Evolutionary conservation across 805 yeast species (phyloP), one percentile per base, ranked within the genome.

Genomic region (Yarrowia alimentaria): DNA sequence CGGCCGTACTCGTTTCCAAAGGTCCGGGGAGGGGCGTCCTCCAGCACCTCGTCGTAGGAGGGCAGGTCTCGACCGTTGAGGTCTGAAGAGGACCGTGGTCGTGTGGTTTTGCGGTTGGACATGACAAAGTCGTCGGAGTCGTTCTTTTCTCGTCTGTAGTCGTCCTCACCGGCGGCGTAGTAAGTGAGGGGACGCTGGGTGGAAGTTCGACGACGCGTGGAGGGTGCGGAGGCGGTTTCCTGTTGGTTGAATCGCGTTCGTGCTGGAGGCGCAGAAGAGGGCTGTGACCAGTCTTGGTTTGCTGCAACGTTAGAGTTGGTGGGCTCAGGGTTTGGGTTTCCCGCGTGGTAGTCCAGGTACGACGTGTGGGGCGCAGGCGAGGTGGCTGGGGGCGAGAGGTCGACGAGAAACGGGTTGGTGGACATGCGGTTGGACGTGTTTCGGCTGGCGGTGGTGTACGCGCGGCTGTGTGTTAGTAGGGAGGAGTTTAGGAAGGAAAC

Each of bases 11-110:
- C 50, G 37, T 43, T 43, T 19, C 30, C 37, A 21, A 21, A 43
- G 9, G 50, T 43, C 11, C 37, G 35, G 13, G 50, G 50, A 30
- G 50, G 50, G n/a, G 50, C 50, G 16, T 43, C 50, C 17, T 43
- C 37, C 14, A 43, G 37, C 21, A 43, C 50, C 28, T 43, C 50
- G 30, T 43, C 50, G 22, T 43, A 43, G 14, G 37, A 12, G 21
- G 50, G 50, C 10, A 43, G 37, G 37, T 43, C 50, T 3, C 30
- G 14, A 5, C 29, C 37, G 19, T 43, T 22, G 30, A 43, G 37
- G 37, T 43, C 50, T 11, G 50, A 43, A 13, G 50, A 30, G 17
- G 50, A 30, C 6, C 50, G 20, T 12, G 35, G 37, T 12, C 50
- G 50, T 14, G 17, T 30, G 21, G 50, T 43, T 28, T 26, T 30